These are phyloP conservation scores for Phaeosphaeria sp. DNA, from an alignment of 2,329 filamentous ascomycete species.

Conservation along the genomic window DNA sequence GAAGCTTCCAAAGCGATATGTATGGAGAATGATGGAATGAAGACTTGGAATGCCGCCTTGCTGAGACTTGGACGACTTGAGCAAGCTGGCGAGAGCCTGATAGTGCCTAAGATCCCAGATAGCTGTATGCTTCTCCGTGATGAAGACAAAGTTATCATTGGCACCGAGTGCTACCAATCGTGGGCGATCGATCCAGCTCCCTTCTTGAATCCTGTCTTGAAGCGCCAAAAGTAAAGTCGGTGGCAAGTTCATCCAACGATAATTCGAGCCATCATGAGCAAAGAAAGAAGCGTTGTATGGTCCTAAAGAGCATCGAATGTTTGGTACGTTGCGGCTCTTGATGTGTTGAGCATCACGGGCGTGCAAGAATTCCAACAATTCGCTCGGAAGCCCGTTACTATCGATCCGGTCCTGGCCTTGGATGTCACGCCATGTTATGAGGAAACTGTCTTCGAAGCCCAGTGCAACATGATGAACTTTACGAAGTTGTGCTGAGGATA, in stretches of 20 bases:
- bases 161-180: conserved; percentile 42
- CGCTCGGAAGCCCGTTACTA: conserved; percentile 29
- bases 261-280: conserved; percentile 33
- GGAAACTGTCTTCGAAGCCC: conserved; percentile 42
- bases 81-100: conserved; percentile 18
- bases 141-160: conserved; percentile 34
- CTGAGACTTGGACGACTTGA: conserved; percentile 28
- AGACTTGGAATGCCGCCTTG: conserved; percentile 27
- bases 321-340: conserved; percentile 28
- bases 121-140: conserved; percentile 38
- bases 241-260: conserved; percentile 44
- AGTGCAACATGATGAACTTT: conserved; percentile 40
- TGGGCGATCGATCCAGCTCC: conserved; percentile 39
- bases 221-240: conserved; percentile 27
- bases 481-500: conserved; percentile 31
- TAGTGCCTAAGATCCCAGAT: conserved; percentile 40
- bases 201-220: conserved; percentile 36
- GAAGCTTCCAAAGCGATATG: conserved; percentile 42
- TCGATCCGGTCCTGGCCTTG: conserved; percentile 34
- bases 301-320: conserved; percentile 38
- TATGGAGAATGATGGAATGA: conserved; percentile 30
- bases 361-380: conserved; percentile 35
- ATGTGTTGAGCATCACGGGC: conserved; percentile 17
- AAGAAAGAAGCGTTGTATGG: conserved; percentile 45
- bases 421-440: conserved; percentile 42